phyloP scores from a whole-genome alignment of 257 asterid species.

The Primulina tabacum region DNA sequence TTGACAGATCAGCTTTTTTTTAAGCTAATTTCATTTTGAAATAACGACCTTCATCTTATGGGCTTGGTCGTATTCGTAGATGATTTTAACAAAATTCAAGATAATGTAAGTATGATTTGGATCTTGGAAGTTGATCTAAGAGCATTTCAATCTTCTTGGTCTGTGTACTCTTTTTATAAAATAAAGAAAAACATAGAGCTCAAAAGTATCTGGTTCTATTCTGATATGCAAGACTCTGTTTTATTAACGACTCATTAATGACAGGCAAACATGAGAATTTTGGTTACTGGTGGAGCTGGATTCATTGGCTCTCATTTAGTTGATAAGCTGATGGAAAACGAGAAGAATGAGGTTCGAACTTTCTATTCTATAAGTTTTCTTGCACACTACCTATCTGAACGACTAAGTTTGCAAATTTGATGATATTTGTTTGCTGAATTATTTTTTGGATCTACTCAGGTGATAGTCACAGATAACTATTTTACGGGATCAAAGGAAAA shows the following conservation, averaged over 20 bases:
- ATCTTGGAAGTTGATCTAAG: background rate
- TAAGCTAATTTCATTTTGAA: background rate
- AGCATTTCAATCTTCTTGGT: background rate
- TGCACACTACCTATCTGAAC: background rate
- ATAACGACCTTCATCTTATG: background rate
- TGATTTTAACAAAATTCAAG: background rate
- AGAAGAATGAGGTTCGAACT: constrained; percentile 79
- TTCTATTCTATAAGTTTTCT: background rate
- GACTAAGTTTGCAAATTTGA: background rate
- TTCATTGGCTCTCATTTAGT: constrained; percentile 98
- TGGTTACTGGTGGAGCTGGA: constrained; percentile 99
- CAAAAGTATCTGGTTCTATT: background rate
- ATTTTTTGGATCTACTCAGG: constrained; percentile 33
- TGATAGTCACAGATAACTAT: constrained; percentile 88
- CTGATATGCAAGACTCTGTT: background rate
- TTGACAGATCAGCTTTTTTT: background rate
- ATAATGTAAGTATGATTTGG: background rate
- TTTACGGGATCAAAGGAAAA: constrained; percentile 98
- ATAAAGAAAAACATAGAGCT: background rate
- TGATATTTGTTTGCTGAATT: background rate
- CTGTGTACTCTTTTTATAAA: background rate
- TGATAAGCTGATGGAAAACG: constrained; percentile 88
- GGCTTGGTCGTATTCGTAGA: background rate
- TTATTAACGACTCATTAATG: constrained; percentile 14
- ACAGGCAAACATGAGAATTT: constrained; percentile 95